Evolutionary conservation across 164 flowering plant genomes (phyloP).

Genomic region (Chimonanthus salicifolius): DNA sequence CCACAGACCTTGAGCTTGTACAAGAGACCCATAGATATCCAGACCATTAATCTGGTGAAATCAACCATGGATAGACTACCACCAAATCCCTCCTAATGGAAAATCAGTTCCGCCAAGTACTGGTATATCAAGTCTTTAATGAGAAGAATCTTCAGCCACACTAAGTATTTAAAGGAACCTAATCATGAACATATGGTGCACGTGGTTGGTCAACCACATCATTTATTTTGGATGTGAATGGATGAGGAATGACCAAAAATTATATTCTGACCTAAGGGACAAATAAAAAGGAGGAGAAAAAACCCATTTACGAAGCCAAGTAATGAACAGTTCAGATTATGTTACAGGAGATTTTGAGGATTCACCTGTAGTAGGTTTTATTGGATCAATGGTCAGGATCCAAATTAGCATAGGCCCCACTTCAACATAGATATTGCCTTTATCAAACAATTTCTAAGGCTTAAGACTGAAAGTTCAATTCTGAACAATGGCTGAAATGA

Average conservation of each 20-base stretch:
- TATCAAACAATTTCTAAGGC: background rate
- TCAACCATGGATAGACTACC: no score
- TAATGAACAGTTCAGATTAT: no score
- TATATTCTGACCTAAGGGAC: background rate
- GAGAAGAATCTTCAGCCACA: no score
- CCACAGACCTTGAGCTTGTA: no score
- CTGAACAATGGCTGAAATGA: background rate
- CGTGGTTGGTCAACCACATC: background rate
- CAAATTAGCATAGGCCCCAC: background rate
- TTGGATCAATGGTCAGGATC: background rate
- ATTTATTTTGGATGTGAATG: background rate
- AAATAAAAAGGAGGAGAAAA: background rate
- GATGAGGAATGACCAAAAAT: background rate
- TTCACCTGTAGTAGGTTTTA: background rate
- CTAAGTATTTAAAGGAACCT: no score
- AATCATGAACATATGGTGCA: background rate
- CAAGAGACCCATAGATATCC: no score
- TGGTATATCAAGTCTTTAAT: no score
- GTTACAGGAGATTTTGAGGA: background rate
- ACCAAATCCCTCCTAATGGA: no score
- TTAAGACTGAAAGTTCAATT: background rate
- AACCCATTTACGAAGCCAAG: background rate
- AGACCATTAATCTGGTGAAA: no score
- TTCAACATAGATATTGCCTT: background rate
- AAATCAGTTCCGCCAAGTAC: no score